Conservation (phyloP, 2,329 filamentous ascomycete genomes). For the Westerdykella aurantiaca region DNA sequence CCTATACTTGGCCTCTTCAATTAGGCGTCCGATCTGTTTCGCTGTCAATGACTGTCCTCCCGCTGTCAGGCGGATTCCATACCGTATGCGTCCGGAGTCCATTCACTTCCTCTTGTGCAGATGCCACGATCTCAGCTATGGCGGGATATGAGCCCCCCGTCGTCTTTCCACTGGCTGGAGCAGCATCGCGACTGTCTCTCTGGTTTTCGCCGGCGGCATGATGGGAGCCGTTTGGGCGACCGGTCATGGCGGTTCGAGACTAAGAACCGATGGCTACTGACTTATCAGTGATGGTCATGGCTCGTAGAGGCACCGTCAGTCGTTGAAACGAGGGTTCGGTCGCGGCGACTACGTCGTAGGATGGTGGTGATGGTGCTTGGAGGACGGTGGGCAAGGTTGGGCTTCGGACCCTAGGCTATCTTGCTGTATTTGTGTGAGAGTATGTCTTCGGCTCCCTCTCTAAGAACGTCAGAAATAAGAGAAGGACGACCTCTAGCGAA, state of each 20-base stretch:
- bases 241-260: conserved; percentile 25
- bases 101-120: conserved; percentile 34
- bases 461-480: too few species aligned
- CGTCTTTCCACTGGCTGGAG: conserved; percentile 13
- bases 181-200: conserved; percentile 19
- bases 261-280: too few species aligned
- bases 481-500: too few species aligned
- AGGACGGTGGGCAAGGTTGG: too few species aligned
- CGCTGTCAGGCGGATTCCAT: conserved; percentile 1
- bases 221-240: conserved; percentile 21
- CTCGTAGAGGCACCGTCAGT: too few species aligned
- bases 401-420: too few species aligned
- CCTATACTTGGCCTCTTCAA: conserved; percentile 38
- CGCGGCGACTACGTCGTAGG: too few species aligned
- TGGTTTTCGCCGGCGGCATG: conserved; percentile 17
- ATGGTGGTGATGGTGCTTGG: too few species aligned
- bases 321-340: too few species aligned
- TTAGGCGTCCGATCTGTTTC: conserved; percentile 36
- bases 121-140: conserved; percentile 41
- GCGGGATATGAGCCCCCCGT: conserved; percentile 29
- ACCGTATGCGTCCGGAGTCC: conserved; percentile 26
- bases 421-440: too few species aligned
- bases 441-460: too few species aligned
- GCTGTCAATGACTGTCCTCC: conserved; percentile 10
- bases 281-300: too few species aligned